A percentile compares a stretch with the other conserved stretches of the same genome.
phyloP scores from a whole-genome alignment of 2,329 filamentous ascomycete species.

The Grosmannia serpens region DNA sequence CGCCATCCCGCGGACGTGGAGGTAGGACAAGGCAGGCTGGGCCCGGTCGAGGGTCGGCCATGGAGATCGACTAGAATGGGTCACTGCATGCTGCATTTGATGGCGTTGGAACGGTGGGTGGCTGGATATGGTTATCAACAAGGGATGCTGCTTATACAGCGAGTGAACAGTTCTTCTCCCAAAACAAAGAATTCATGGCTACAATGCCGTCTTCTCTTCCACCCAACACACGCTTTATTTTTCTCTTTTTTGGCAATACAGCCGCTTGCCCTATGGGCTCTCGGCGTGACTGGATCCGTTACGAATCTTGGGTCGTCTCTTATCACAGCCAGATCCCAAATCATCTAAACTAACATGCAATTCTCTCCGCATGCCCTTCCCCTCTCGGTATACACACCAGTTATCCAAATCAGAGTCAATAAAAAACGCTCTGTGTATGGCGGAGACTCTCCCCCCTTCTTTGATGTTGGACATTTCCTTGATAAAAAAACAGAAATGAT shows the following conservation, averaged over 20 bases:
- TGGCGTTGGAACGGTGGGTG: neutral
- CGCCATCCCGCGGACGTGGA: constrained; percentile 1
- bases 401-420: constrained; percentile 4
- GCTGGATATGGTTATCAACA: neutral
- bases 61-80: constrained; percentile 7
- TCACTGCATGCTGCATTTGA: neutral
- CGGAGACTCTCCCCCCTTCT: neutral
- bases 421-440: constrained; percentile 5
- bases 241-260: neutral
- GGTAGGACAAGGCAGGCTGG: constrained; percentile 4
- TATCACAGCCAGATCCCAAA: neutral
- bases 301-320: neutral
- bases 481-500: constrained; percentile 6
- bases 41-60: neutral
- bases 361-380: neutral
- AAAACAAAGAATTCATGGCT: neutral
- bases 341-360: neutral
- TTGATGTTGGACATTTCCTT: neutral
- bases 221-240: neutral
- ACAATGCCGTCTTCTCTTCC: neutral
- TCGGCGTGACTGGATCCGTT: neutral
- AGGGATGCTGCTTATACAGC: neutral
- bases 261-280: neutral
- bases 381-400: neutral
- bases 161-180: neutral